These are phyloP conservation scores for Hygrophila difformis DNA, from an alignment of 257 asterid species.

Conservation along the genomic window DNA sequence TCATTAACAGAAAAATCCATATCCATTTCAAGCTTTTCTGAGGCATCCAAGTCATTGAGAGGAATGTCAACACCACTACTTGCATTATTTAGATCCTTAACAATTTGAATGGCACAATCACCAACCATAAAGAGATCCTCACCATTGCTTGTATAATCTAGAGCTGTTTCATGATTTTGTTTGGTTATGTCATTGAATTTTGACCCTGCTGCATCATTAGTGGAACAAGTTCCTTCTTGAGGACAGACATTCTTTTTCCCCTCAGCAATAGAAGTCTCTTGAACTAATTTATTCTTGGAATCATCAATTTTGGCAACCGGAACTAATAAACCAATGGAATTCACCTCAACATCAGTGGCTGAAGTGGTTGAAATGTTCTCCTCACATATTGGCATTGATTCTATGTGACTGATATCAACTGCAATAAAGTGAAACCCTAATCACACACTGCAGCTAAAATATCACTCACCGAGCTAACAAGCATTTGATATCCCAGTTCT, in stretches of 20 bases:
- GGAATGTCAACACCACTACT: slow-evolving; percentile 12
- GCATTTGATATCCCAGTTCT: too few relatives aligned
- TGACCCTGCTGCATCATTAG: slow-evolving; percentile 17
- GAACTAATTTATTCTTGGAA: slow-evolving; percentile 19
- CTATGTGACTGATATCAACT: slow-evolving; percentile 23
- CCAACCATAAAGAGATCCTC: slow-evolving; percentile 23
- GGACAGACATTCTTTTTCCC: slow-evolving; percentile 13
- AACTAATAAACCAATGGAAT: slow-evolving; percentile 18
- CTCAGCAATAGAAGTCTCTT: slow-evolving; percentile 19
- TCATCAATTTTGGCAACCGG: slow-evolving; percentile 12
- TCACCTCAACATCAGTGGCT: slow-evolving; percentile 15
- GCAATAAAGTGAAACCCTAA: slow-evolving; percentile 10
- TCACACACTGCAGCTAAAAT: slow-evolving; percentile 5
- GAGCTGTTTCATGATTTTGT: slow-evolving; percentile 20
- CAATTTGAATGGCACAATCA: slow-evolving; percentile 18
- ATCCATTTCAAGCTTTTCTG: slow-evolving; percentile 21
- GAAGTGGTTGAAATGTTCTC: slow-evolving; percentile 16
- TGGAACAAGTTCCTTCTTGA: slow-evolving; percentile 12
- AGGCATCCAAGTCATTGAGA: slow-evolving; percentile 26
- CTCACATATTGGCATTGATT: slow-evolving; percentile 18
- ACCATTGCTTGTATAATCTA: slow-evolving; percentile 12
- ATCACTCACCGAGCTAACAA: background rate
- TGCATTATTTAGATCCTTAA: slow-evolving; percentile 19
- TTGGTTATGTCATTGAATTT: slow-evolving; percentile 13
- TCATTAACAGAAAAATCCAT: slow-evolving; percentile 24